Evolutionary conservation across 495 filamentous ascomycete species (phyloP), one percentile per base, ranked within the genome.

Genomic region (Penicillium steckii): DNA sequence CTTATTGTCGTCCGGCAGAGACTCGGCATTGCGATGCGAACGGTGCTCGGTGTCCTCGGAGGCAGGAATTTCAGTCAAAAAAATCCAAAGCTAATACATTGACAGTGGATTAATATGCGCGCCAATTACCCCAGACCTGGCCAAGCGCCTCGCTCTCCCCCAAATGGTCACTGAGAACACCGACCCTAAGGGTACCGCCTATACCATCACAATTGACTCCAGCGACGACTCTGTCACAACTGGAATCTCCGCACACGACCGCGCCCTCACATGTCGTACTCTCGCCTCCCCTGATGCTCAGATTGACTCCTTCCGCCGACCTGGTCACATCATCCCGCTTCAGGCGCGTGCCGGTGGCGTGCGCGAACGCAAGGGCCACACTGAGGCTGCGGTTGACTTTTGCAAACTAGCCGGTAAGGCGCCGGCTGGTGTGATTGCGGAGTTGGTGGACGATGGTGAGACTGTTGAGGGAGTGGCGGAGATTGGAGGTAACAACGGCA

Each of bases 321-420:
- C 94, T 0, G 95, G 94, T 8, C 95, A 98, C 69, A 83, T 97
- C 8, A 85, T 98, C 50, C 94, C 94, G 2, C 75, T 98, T 43
- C 80, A 85, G 56, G 91, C 92, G 0, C 78, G 83, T 7, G 77
- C 84, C 12, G 94, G 93, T 8, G 95, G 94, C 17, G 86, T 98
- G 22, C 74, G 85, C 37, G 85, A 83, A 62, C 74, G 94, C 13
- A 74, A 73, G 38, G 94, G 94, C 2, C 94, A 98, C 66, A 98
- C 94, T 8, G 95, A 97, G 75, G 94, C 94, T 15, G 90, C 86
- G 8, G 80, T 92, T 1, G 92, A 96, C 51, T 86, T 95, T 70
- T 96, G 91, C 64, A 79, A 86, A 9, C 66, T 96, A 32, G 81
- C 90, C 1, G 90, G 90, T 0, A 89, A 88, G 70, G 66, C 73